phyloP scores from a whole-genome alignment of 2,329 filamentous ascomycete species.

The Fusarium camptoceras region DNA sequence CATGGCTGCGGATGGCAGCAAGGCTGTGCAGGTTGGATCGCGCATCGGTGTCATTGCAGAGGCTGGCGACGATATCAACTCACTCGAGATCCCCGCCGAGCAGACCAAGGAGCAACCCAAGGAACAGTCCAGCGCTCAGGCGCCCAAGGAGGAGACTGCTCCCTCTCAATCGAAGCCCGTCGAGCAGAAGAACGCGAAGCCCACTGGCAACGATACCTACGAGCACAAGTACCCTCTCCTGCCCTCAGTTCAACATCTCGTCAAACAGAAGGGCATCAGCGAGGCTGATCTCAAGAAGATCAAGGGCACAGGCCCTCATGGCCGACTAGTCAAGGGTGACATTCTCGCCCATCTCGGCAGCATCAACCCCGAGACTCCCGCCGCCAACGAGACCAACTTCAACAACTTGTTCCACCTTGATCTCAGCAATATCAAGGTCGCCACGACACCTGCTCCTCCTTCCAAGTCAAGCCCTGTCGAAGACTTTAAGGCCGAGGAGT shows the following conservation, averaged over 20 bases:
- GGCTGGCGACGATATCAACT: constrained; percentile 79
- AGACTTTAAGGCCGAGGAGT: constrained; percentile 54
- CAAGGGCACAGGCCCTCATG: constrained; percentile 86
- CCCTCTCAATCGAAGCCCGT: constrained; percentile 51
- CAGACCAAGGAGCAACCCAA: constrained; percentile 75
- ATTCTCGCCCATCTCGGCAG: constrained; percentile 89
- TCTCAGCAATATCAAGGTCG: constrained; percentile 93
- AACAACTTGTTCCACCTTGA: constrained; percentile 85
- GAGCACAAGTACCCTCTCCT: constrained; percentile 79
- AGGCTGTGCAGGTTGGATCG: constrained; percentile 80
- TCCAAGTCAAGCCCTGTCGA: constrained; percentile 41
- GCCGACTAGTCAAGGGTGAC: constrained; percentile 93
- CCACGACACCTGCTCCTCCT: constrained; percentile 61
- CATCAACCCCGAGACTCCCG: constrained; percentile 78
- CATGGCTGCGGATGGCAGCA: constrained; percentile 76
- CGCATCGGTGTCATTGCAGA: constrained; percentile 88
- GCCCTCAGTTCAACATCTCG: constrained; percentile 85
- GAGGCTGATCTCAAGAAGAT: constrained; percentile 83
- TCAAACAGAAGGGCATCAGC: constrained; percentile 82
- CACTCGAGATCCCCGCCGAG: constrained; percentile 78
- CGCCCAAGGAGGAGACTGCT: constrained; percentile 54
- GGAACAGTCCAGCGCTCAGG: constrained; percentile 52
- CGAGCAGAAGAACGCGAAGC: constrained; percentile 52
- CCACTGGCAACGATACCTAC: constrained; percentile 61
- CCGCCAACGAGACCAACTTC: constrained; percentile 76